Conservation (phyloP, 106 monocot genomes). For the Apostasia ramifera region DNA sequence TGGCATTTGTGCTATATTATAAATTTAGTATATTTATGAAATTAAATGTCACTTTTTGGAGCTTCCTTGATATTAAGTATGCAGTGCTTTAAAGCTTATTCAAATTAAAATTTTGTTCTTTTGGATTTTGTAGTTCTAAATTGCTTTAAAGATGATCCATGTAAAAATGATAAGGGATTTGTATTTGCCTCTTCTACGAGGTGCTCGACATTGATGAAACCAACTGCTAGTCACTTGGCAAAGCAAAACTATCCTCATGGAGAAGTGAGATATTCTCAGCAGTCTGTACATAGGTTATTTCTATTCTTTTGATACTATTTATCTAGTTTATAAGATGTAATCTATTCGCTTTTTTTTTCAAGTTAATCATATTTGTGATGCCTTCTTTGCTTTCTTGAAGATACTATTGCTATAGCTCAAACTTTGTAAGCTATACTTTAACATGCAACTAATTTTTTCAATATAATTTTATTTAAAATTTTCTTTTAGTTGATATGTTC, state of each 20-base stretch:
- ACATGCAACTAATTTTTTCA: background rate
- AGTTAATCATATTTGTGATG: background rate
- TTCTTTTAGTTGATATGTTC: background rate
- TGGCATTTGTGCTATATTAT: too few relatives aligned
- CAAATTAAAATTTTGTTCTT: conserved; percentile 5
- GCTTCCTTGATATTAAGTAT: too few relatives aligned
- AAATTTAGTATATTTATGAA: too few relatives aligned
- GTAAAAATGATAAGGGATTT: conserved; percentile 12
- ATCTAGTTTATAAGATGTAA: background rate
- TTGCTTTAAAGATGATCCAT: conserved; percentile 11
- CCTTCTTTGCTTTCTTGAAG: too few relatives aligned
- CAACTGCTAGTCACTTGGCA: conserved; percentile 80
- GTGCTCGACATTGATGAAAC: conserved; percentile 86
- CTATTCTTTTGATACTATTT: background rate
- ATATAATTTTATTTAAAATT: background rate
- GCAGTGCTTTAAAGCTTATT: background rate
- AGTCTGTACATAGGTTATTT: conserved; percentile 17
- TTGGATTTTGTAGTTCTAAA: background rate
- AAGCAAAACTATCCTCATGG: conserved; percentile 35
- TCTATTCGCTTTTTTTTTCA: conserved; percentile 3
- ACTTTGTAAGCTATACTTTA: background rate
- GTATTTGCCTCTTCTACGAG: conserved; percentile 22
- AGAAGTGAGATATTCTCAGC: conserved; percentile 7
- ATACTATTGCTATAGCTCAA: background rate
- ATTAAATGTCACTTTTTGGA: too few relatives aligned